phyloP scores from a whole-genome alignment of 495 filamentous ascomycete species.

The Aspergillus hancockii region DNA sequence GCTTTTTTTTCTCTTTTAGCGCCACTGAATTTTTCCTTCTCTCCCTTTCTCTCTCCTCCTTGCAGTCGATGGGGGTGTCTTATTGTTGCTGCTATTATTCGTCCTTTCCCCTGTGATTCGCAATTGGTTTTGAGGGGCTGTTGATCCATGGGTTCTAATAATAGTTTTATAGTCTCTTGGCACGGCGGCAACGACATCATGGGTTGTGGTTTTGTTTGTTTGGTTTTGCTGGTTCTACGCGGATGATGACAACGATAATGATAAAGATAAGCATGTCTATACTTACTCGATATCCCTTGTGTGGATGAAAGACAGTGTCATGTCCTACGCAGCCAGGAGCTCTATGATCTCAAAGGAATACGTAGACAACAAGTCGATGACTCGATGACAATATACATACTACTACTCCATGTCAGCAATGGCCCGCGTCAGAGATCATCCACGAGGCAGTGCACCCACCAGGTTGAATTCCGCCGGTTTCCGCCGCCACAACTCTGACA shows the following conservation, averaged over 20 bases:
- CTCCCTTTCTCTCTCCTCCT: too few relatives aligned
- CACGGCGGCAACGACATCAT: not conserved
- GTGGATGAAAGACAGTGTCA: too few relatives aligned
- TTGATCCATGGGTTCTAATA: not conserved
- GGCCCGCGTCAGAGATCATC: not conserved
- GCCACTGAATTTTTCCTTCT: not conserved
- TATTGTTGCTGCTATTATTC: not conserved
- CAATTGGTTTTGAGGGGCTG: not conserved
- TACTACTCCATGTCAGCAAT: not conserved
- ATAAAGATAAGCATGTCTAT: too few relatives aligned
- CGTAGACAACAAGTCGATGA: too few relatives aligned
- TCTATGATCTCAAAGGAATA: too few relatives aligned
- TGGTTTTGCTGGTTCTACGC: too few relatives aligned
- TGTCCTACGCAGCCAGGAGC: too few relatives aligned
- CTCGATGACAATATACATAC: too few relatives aligned
- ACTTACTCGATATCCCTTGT: too few relatives aligned
- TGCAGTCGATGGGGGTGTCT: not conserved
- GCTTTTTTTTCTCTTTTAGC: too few relatives aligned
- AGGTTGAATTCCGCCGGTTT: not conserved
- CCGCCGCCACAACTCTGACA: too few relatives aligned
- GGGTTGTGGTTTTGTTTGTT: not conserved
- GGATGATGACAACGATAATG: too few relatives aligned
- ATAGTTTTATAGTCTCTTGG: slow-evolving; percentile 2
- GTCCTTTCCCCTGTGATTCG: not conserved
- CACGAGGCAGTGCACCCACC: not conserved